phyloP scores from a whole-genome alignment of 805 yeast genomes.

The Sporopachydermia lactativora region DNA sequence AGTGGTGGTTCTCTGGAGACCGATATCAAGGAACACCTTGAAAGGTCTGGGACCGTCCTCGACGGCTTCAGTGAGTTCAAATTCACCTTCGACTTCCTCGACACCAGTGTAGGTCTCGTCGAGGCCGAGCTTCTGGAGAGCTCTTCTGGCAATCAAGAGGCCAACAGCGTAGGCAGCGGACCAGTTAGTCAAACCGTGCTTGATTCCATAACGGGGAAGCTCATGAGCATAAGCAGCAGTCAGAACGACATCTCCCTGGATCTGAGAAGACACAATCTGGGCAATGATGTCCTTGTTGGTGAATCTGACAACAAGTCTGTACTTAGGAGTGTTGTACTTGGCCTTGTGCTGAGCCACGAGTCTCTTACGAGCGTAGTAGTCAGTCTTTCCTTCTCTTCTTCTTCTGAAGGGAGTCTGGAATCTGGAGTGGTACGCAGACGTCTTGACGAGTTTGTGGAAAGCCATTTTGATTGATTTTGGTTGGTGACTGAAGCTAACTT shows the following conservation, averaged over 20 bases:
- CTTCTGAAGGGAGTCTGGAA: conserved; percentile 99
- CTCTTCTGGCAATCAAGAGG: conserved; percentile 97
- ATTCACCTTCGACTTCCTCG: conserved; percentile 99
- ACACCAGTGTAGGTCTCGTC: conserved; percentile 98
- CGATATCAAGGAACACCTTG: conserved; percentile 98
- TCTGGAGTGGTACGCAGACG: conserved; percentile 95
- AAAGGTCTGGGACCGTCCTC: conserved; percentile 99
- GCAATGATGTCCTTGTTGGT: conserved; percentile 99
- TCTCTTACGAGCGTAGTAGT: conserved; percentile 99
- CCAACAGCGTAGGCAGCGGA: conserved; percentile 99
- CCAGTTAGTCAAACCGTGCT: conserved; percentile 99
- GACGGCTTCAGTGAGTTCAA: conserved; percentile 94
- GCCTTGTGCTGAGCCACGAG: conserved; percentile 99
- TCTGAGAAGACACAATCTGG: conserved; percentile 92
- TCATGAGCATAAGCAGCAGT: conserved; percentile 98
- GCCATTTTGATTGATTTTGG: conserved; percentile 37
- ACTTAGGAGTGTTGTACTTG: conserved; percentile 98
- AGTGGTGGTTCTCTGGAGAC: conserved; percentile 99
- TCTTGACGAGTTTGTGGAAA: conserved; percentile 59
- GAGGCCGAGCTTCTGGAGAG: conserved; percentile 91
- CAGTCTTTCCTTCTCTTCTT: conserved; percentile 99
- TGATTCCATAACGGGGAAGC: conserved; percentile 94
- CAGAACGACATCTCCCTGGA: conserved; percentile 92
- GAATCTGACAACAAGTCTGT: conserved; percentile 99
- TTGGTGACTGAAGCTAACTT: background rate